Conservation (phyloP, 2,329 filamentous ascomycete species). For the Teratosphaeria gauchensis region DNA sequence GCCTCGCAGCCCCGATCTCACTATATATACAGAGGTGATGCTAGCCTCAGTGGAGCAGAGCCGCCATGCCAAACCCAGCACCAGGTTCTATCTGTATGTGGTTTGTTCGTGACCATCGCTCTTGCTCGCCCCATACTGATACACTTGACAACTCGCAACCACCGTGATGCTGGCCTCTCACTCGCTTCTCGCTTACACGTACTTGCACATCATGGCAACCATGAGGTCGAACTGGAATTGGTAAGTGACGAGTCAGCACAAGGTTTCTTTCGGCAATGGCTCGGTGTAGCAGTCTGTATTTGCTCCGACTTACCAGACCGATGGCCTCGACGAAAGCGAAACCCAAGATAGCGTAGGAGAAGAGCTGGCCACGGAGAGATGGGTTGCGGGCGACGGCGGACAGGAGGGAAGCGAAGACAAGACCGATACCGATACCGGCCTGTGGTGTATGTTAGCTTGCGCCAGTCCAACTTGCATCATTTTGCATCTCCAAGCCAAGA, state of each 20-base stretch:
- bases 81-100: not conserved
- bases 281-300: not conserved
- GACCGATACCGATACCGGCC: slow-evolving; percentile 91
- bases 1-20: not conserved
- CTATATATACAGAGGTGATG: not conserved
- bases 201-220: slow-evolving; percentile 86
- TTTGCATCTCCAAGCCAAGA: not conserved
- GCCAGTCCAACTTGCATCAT: not conserved
- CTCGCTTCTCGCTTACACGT: slow-evolving; percentile 23
- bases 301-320: slow-evolving; percentile 37
- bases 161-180: slow-evolving; percentile 3
- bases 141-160: slow-evolving; percentile 6
- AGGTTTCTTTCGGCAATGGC: not conserved
- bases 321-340: slow-evolving; percentile 93
- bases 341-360: slow-evolving; percentile 91
- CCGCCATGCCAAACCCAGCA: not conserved
- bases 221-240: slow-evolving; percentile 59
- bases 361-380: slow-evolving; percentile 87
- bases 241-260: slow-evolving; percentile 1
- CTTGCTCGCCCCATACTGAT: slow-evolving; percentile 15
- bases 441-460: slow-evolving; percentile 21
- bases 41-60: not conserved
- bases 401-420: slow-evolving; percentile 84
- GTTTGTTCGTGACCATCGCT: slow-evolving; percentile 2
- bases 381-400: slow-evolving; percentile 89